Evolutionary conservation across 306 rosid genomes (phyloP).

Genomic region (Sesbania bispinosa): DNA sequence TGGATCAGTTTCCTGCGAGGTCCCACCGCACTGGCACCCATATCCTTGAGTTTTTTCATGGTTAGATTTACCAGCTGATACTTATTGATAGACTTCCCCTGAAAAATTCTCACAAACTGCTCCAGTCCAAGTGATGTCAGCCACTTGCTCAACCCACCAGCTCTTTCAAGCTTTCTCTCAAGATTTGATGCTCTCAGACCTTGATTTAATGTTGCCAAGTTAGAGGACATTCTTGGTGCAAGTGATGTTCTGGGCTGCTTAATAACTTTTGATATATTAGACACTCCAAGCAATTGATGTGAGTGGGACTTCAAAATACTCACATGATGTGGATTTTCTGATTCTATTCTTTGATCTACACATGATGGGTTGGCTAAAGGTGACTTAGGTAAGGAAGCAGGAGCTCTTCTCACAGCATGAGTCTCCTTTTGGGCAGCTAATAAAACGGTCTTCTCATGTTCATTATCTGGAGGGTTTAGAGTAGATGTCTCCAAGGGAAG

Average conservation of each 20-base stretch:
- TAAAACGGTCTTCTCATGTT: conserved; percentile 33
- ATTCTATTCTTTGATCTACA: conserved; percentile 29
- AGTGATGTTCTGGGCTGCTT: conserved; percentile 43
- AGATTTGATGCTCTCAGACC: conserved; percentile 73
- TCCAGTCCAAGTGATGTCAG: conserved; percentile 66
- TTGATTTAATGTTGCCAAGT: conserved; percentile 38
- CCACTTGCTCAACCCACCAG: conserved; percentile 91
- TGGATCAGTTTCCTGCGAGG: conserved; percentile 94
- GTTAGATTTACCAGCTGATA: conserved; percentile 79
- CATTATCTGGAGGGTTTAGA: conserved; percentile 27
- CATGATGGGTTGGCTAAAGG: conserved; percentile 32
- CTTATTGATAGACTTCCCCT: conserved; percentile 54
- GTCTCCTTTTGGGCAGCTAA: conserved; percentile 24
- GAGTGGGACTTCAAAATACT: conserved; percentile 38
- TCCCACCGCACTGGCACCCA: conserved; percentile 96
- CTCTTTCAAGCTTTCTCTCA: conserved; percentile 74
- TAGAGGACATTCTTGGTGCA: conserved; percentile 34
- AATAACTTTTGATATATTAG: conserved; percentile 34
- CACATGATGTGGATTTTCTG: conserved; percentile 32
- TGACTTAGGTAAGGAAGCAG: conserved; percentile 30
- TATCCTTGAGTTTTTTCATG: conserved; percentile 90
- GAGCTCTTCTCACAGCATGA: conserved; percentile 25
- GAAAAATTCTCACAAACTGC: conserved; percentile 77
- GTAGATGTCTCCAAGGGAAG: conserved; percentile 32
- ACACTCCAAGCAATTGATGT: conserved; percentile 40